Percentiles rank a stretch among this genome's conserved stretches.
Conservation (phyloP, 2,329 filamentous ascomycete species). For the Colletotrichum higginsianum region DNA sequence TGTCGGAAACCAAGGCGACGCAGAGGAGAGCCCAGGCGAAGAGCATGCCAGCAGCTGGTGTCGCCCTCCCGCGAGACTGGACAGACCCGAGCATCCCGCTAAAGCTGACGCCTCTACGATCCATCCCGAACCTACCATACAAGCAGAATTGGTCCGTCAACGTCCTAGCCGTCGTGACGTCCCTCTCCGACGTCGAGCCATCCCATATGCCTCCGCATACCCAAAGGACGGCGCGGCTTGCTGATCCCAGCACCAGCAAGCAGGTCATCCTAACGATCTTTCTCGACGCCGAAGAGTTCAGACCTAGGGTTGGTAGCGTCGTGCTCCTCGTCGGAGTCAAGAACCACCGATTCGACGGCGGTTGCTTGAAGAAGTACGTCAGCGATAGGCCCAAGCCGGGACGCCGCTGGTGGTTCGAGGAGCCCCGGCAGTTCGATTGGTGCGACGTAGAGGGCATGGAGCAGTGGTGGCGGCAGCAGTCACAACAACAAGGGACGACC, state of each 20-base stretch:
- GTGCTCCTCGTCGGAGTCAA: constrained; percentile 70
- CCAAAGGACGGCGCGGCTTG: constrained; percentile 67
- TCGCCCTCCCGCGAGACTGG: constrained; percentile 59
- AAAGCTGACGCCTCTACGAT: constrained; percentile 65
- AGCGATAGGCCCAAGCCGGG: constrained; percentile 54
- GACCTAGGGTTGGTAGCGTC: constrained; percentile 62
- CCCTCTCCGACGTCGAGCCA: constrained; percentile 63
- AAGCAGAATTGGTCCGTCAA: constrained; percentile 73
- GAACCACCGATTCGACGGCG: constrained; percentile 69
- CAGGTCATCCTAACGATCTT: constrained; percentile 69
- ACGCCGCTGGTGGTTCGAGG: constrained; percentile 66
- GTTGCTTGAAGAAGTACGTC: constrained; percentile 61
- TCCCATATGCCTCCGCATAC: constrained; percentile 63
- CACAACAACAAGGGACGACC: constrained; percentile 12
- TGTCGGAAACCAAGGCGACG: constrained; percentile 41
- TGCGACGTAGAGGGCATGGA: constrained; percentile 63
- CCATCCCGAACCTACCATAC: constrained; percentile 68
- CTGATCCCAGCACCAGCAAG: constrained; percentile 67
- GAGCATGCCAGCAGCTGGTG: constrained; percentile 40
- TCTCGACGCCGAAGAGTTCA: constrained; percentile 65
- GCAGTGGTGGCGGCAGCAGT: constrained; percentile 60
- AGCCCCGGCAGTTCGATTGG: constrained; percentile 63
- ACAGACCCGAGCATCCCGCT: constrained; percentile 60
- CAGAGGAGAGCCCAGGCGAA: constrained; percentile 23
- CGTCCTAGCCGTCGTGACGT: constrained; percentile 65